phyloP scores from a whole-genome alignment of 2,329 filamentous ascomycete species.

The Atkinsonella hypoxylon region DNA sequence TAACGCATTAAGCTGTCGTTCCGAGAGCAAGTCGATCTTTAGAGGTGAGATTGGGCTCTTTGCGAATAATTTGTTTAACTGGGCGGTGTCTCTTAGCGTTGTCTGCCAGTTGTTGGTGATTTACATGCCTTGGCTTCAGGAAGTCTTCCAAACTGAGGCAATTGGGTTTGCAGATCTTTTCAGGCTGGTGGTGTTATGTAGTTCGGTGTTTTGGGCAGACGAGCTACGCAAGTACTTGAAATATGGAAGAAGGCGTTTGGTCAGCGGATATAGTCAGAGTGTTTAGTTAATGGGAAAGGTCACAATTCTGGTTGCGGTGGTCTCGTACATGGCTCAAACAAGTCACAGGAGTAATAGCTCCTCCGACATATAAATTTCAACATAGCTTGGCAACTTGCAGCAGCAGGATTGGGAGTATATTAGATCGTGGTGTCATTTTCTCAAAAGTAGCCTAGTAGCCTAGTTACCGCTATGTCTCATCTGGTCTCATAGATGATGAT shows the following conservation, averaged over 20 bases:
- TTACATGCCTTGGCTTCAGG: conserved; percentile 87
- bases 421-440: neutral
- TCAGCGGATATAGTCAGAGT: conserved; percentile 52
- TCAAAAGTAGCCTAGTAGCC: neutral
- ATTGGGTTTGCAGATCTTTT: conserved; percentile 63
- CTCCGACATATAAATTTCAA: neutral
- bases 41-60: conserved; percentile 75
- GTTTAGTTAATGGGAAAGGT: conserved; percentile 30
- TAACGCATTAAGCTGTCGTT: conserved; percentile 88
- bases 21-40: conserved; percentile 79
- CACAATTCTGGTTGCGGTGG: neutral
- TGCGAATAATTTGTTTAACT: conserved; percentile 90
- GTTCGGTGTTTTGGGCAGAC: conserved; percentile 90
- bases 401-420: neutral
- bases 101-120: conserved; percentile 83
- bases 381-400: neutral
- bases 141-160: conserved; percentile 91
- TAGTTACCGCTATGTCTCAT: neutral
- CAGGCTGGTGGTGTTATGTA: conserved; percentile 62
- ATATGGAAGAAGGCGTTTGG: conserved; percentile 44
- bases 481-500: neutral
- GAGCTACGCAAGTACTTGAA: conserved; percentile 74
- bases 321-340: neutral
- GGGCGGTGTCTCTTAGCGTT: conserved; percentile 77
- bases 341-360: neutral